Conservation (phyloP, 352 stramenopile species). For the Phytophthora palmivora region DNA sequence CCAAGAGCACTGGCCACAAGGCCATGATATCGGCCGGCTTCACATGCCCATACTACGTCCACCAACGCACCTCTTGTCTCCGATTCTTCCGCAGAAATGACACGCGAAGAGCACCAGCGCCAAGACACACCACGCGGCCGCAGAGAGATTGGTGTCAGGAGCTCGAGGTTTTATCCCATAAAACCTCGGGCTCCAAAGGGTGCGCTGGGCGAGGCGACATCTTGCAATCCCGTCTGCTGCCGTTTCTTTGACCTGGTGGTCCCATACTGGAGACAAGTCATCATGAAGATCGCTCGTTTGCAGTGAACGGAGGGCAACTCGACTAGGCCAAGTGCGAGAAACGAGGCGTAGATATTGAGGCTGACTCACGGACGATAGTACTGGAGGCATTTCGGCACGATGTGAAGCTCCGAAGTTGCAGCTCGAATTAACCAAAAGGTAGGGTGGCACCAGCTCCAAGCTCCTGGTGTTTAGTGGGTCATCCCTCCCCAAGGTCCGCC, state of each 20-base stretch:
- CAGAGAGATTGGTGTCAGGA: conserved; percentile 42
- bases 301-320: not conserved
- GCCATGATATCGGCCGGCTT: not conserved
- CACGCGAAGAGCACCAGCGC: conserved; percentile 25
- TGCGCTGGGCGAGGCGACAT: conserved; percentile 39
- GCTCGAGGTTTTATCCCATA: conserved; percentile 42
- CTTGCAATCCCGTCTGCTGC: not conserved
- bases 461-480: conserved; percentile 2
- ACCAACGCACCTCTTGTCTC: conserved; percentile 39
- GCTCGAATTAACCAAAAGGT: no score
- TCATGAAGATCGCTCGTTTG: conserved; percentile 3
- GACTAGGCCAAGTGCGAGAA: conserved; percentile 28
- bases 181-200: conserved; percentile 25
- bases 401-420: no score
- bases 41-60: not conserved
- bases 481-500: conserved; percentile 23
- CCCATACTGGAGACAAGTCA: conserved; percentile 18
- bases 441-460: not conserved
- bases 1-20: not conserved
- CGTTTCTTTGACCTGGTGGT: conserved; percentile 22
- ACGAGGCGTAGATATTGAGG: not conserved
- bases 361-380: conserved; percentile 1
- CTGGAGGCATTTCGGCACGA: no score
- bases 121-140: conserved; percentile 12
- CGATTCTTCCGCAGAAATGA: conserved; percentile 57